Evolutionary conservation across 2,329 filamentous ascomycete genomes (phyloP).

Genomic region (Pyrenophora tritici-repentis): DNA sequence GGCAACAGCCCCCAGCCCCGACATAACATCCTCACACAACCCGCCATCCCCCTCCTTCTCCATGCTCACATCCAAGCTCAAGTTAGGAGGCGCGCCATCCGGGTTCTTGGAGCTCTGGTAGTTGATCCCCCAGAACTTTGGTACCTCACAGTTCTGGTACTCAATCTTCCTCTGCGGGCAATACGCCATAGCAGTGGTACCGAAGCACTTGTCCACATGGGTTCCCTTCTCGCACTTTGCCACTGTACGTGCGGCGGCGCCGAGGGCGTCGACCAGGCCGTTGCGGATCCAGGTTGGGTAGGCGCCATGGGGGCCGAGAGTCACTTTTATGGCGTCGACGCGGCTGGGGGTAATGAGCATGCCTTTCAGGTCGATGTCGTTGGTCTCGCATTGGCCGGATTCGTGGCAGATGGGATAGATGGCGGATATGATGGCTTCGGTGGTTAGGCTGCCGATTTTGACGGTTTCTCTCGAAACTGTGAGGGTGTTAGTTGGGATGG

Average conservation of each 20-base stretch:
- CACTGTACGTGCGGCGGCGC: constrained; percentile 8
- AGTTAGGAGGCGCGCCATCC: constrained; percentile 11
- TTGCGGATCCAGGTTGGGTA: constrained; percentile 24
- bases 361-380: constrained; percentile 11
- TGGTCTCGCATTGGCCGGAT: constrained; percentile 23
- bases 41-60: not conserved
- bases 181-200: not conserved
- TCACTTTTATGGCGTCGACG: constrained; percentile 10
- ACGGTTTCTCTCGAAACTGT: constrained; percentile 37
- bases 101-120: constrained; percentile 19
- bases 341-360: not conserved
- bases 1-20: constrained; percentile 9
- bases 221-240: constrained; percentile 15
- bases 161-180: not conserved
- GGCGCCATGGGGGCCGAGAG: constrained; percentile 13
- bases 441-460: constrained; percentile 12
- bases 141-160: constrained; percentile 8
- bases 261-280: constrained; percentile 17
- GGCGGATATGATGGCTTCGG: constrained; percentile 18
- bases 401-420: constrained; percentile 18
- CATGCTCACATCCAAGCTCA: not conserved
- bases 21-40: constrained; percentile 8
- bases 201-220: not conserved
- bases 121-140: constrained; percentile 8
- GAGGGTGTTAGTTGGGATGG: not conserved